Base-by-base conservation (phyloP, 352 stramenopile species). In the Paralagenidium karlingii region DNA sequence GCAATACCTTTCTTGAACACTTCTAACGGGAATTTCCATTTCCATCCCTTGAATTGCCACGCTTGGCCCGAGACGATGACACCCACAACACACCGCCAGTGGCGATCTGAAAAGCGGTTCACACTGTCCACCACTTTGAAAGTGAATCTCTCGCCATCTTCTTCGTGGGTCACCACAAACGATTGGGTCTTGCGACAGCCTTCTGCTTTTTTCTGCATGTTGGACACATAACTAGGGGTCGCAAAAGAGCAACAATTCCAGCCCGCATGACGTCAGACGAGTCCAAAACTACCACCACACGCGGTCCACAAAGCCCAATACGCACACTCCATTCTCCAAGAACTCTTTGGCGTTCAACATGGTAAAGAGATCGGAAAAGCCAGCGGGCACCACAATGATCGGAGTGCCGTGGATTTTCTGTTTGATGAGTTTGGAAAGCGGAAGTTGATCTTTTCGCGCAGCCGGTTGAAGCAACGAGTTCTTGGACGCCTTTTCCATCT, bases 31-130 rank as follows among this genome's bases (percentile, higher is more conserved):
- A 94, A 91, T 34, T 89, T 85, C 68, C 75, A 94, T 58, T 94
- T 87, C 84, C 84, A 96, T 10, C 82, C 84, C 65, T 94, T 94
- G 47, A 96, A 96, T 60, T 96, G 84, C 84, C 84, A 96, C 31
- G 69, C 60, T 38, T 91, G 76, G 2, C 84, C 84, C 9, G 79
- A 90, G 8, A 83, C 84, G 44, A 96, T 84, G 25, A 96, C 84
- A 6, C 62, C 84, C 8, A 95, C 82, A 36, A 94, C 79, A 19
- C 71, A 78, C 53, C 27, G 90, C 79, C 79, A 96, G 34, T 96
- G 80, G 53, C 90, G 85, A 27, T 85, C 75, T 12, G 68, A 58
- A 47, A 95, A 85, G 15, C 79, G 74, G 25, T 54, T 70, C 33
- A 93, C 70, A 16, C 68, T 93, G 55, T 95, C 83, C 24, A 95